Base-by-base conservation (phyloP, 352 stramenopile species). In the Phytophthora hybrid region DNA sequence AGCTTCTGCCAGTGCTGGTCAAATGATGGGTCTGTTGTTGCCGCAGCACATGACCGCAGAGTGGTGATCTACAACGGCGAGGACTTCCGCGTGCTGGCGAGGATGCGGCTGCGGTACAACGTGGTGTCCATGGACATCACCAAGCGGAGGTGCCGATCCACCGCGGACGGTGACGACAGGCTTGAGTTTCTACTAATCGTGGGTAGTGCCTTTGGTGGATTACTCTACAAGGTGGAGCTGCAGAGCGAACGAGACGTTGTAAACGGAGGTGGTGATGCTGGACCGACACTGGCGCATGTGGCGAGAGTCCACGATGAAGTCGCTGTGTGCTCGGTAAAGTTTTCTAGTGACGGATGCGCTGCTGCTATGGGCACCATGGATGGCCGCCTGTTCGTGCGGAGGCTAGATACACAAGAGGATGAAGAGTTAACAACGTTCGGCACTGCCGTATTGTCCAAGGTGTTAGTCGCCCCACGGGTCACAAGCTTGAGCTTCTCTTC, bases 1-100 rank as follows among this genome's bases (percentile, higher is more conserved):
- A 83, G 54, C 53, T 82, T 91, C 61, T 88, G 83, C 59, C 84
- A 93, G 51, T 84, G 81, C 61, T 93, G 84, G 84, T 58, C 77
- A 21, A 49, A 16, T 3, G 66, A 82, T 56, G 84, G 77, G 9
- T 44, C 59, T 5, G 34, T 80, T 4, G 55, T 92, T 4, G 73
- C 61, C 0, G 76, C 80, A 4, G 78, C 77, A 8, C 76, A 83
- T 26, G 79, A 85, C 44, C 52, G 61, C 6, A 58, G n/a, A 0
- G 66, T 88, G 47, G 59, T 63, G 2, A 56, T 91, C 10, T 91
- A 92, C 52, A 58, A 58, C 4, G 73, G 51, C 0, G 21, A 67
- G 0, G 60, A 64, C 0, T 82, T 89, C 29, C 44, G 46, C n/a
- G 19, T 71, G 10, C 21, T 64, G 9, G 6, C 32, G 7, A 69